Conservation (phyloP, 257 asterid genomes). For the Plantago ovata region DNA sequence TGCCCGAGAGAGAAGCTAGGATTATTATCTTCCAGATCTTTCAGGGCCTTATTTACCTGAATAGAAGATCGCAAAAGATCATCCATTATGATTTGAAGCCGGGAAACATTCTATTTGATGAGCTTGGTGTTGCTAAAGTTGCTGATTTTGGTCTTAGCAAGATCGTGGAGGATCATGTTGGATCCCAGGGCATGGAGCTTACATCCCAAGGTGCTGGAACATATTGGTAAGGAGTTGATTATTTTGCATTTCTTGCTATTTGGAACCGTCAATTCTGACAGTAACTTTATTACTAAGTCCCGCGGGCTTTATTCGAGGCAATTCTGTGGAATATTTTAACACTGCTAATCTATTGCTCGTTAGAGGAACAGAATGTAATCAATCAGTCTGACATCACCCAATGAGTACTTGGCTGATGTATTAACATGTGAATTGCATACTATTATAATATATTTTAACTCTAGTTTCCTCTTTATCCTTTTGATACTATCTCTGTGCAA, state of each 20-base stretch:
- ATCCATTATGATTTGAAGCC: conserved; percentile 99
- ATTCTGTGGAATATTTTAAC: too few relatives aligned
- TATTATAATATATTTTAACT: too few relatives aligned
- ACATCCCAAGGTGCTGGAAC: conserved; percentile 99
- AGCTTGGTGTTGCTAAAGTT: conserved; percentile 78
- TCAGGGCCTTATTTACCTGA: conserved; percentile 92
- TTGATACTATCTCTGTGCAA: conserved; percentile 4
- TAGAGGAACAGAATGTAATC: too few relatives aligned
- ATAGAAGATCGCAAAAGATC: conserved; percentile 84
- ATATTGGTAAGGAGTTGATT: conserved; percentile 68
- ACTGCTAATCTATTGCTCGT: too few relatives aligned
- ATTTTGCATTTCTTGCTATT: conserved; percentile 2
- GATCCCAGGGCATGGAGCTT: conserved; percentile 99
- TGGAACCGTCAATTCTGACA: background rate
- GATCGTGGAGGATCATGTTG: conserved; percentile 96
- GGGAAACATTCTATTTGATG: conserved; percentile 95
- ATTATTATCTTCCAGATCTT: conserved; percentile 86
- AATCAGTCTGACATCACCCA: too few relatives aligned
- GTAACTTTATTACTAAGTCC: background rate
- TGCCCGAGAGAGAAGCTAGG: conserved; percentile 94
- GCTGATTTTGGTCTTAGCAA: conserved; percentile 99
- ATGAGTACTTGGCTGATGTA: too few relatives aligned
- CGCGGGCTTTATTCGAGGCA: too few relatives aligned
- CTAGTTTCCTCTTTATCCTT: background rate
- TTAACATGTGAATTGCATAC: too few relatives aligned